Conservation (phyloP, 2,329 filamentous ascomycete species). For the Neopestalotiopsis sp. region DNA sequence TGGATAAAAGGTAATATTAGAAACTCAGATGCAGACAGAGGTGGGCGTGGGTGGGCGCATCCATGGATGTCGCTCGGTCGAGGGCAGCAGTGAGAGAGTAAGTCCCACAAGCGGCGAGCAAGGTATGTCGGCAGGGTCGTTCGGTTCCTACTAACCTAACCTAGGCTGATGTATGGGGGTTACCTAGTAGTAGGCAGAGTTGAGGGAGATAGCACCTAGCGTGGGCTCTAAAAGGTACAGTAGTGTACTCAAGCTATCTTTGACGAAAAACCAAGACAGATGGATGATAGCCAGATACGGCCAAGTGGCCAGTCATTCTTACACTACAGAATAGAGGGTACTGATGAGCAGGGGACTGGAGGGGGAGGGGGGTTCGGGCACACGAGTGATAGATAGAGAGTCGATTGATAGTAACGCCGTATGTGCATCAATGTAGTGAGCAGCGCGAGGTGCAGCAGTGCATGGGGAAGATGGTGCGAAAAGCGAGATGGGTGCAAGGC, state of each 20-base stretch:
- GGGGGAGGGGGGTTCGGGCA: neutral
- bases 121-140: neutral
- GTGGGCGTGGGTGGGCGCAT: neutral
- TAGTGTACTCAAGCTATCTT: neutral
- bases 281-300: neutral
- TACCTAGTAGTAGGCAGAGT: neutral
- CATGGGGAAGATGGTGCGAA: neutral
- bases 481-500: neutral
- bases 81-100: neutral
- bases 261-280: neutral
- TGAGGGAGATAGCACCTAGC: neutral
- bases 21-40: constrained; percentile 1
- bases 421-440: neutral
- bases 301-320: neutral
- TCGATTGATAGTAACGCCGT: neutral
- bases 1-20: constrained; percentile 17
- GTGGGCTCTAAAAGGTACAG: neutral
- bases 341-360: neutral
- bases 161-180: no score
- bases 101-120: neutral
- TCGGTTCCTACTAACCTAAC: no score
- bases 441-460: neutral
- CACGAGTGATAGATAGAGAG: neutral
- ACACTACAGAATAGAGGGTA: neutral
- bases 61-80: neutral